Percentiles rank a stretch among this genome's conserved stretches.
Evolutionary conservation across 176 grass and related monocot genomes (phyloP).

Genomic region (Cymbopogon citratus): DNA sequence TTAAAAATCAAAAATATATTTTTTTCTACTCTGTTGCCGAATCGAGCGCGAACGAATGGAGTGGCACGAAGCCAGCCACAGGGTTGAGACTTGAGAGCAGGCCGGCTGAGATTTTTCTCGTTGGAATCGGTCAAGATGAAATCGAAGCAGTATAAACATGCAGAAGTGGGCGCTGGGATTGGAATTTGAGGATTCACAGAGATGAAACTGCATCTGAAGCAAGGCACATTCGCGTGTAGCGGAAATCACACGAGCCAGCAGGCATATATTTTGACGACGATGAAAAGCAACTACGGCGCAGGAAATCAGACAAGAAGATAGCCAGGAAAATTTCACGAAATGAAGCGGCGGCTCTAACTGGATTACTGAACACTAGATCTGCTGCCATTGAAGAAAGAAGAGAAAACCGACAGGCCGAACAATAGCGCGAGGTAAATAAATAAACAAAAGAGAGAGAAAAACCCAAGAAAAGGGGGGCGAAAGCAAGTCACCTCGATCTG

Average conservation of each 20-base stretch:
- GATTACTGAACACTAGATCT: neutral
- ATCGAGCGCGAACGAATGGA: neutral
- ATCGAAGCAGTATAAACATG: neutral
- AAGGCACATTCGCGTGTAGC: neutral
- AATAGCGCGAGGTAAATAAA: neutral
- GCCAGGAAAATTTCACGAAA: neutral
- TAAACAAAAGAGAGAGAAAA: neutral
- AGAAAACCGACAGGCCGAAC: neutral
- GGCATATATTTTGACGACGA: neutral
- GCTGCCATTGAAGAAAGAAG: neutral
- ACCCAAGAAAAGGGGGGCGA: neutral
- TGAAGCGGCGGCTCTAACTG: neutral
- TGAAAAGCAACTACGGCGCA: neutral
- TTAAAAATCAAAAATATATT: neutral
- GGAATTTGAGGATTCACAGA: neutral
- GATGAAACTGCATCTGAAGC: neutral
- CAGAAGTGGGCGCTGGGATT: neutral
- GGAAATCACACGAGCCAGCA: neutral
- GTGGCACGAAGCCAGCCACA: neutral
- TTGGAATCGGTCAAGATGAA: neutral
- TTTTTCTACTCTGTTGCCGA: neutral
- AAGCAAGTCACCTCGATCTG: slow-evolving; percentile 39
- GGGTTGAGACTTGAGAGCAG: no score
- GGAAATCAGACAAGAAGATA: neutral
- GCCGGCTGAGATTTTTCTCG: neutral